Evolutionary conservation across 2,329 filamentous ascomycete genomes (phyloP), one percentile per base, ranked within the genome.

Genomic region (Ceratocystis cacaofunesta): DNA sequence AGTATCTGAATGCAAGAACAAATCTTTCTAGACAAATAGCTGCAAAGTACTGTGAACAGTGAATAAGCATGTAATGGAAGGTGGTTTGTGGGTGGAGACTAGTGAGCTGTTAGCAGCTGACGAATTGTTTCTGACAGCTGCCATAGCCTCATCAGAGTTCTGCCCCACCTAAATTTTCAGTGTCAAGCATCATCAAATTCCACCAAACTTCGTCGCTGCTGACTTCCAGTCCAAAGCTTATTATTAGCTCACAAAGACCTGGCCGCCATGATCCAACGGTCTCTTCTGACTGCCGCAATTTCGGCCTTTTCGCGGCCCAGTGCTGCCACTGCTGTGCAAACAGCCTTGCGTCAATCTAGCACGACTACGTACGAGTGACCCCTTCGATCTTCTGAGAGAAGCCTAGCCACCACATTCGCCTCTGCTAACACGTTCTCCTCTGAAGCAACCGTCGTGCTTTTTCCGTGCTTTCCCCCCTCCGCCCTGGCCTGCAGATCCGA

Each of bases 81-180:
- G 19, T n/a, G n/a, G n/a, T n/a, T 7, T 25, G 36, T 41, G 17
- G 7, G 3, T 62, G 43, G 43, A 62, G 7, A 12, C 3, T 15
- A 5, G 12, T 41, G 10, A 15, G 10, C 36, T 44, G 60, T 3
- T 10, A n/a, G 25, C 19, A 17, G 57, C 64, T 62, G 58, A 0
- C 58, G 28, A 1, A 3, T 6, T 43, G 32, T 4, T 43, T 8
- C n/a, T 63, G 63, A 3, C 66, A 67, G 43, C 58, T 67, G 66
- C 7, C 62, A 50, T 5, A 25, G 19, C 22, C 61, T 63, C 36
- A 8, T 15, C 43, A 48, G 5, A n/a, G 50, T 5, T 5, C 17
- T 17, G 57, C 66, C 66, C 66, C 62, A 62, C 66, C 52, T 46
- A 57, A 65, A 64, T 67, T 67, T 67, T 64, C 55, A 52, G 52